Base-by-base conservation (phyloP, 1,284 basidiomycete species). In the Lignosus rhinocerotis region DNA sequence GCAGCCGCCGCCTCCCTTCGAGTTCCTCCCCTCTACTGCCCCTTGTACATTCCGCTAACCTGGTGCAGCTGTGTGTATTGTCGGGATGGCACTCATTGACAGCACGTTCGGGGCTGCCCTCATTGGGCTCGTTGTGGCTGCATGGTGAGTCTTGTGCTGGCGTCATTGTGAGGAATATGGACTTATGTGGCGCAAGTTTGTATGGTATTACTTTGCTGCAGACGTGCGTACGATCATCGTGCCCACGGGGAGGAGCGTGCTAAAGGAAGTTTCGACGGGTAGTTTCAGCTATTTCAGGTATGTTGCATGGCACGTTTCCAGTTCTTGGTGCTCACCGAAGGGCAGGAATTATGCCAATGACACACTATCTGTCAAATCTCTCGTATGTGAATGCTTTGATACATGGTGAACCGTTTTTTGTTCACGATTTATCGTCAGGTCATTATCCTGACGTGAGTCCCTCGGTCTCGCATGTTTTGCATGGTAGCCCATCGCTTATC, bases 181-280 rank as follows among this genome's bases (percentile, higher is more conserved):
- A 49, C 19, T 55, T 34, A 33, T n/a, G 16, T 41, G 6, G 6
- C 10, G 12, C 19, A 25, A 72, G 70, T 31, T 48, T 71, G 31
- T 71, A 67, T 55, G 71, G 70, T 8, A 59, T 71, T 10, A 72
- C 71, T 6, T 33, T 70, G 30, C 43, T 70, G 38, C 71, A 72
- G 58, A 71, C 68, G 71, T 70, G 53, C 41, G 57, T 43, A 33
- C 9, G 2, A 36, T 3, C 16, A 6, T 1, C 6, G 6, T 21
- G 5, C 42, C 14, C 25, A 25, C 7, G 33, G 11, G 2, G 11
- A 25, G 10, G 17, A 8, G 7, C 14, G 33, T 12, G 30, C 34
- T 42, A 21, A 44, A 30, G 21, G 17, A 36, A 32, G 10, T 11
- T 38, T 4, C 21, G 30, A 9, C 30, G 12, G 16, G 7, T 34